Base-by-base conservation (phyloP, 768 basidiomycete genomes). In the Tulasnella sp. region DNA sequence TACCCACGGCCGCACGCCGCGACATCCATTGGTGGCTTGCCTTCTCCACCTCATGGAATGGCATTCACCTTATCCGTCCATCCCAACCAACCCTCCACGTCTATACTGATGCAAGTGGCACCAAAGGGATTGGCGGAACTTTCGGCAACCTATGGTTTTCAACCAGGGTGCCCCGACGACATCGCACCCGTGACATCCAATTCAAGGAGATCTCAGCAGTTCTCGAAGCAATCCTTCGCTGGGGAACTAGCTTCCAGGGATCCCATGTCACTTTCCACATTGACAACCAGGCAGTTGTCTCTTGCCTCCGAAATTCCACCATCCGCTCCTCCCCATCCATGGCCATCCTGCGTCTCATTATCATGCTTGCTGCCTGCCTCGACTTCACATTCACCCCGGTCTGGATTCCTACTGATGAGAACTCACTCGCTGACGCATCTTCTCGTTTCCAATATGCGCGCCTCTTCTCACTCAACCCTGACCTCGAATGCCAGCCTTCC, bases 1-100 rank as follows among this genome's bases (percentile, higher is more conserved):
- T 72, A n/a, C 65, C 70, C 2, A 40, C 53, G 0, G 55, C 59
- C 5, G 63, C 60, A 0, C 55, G 40, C 0, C 32, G 58, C 4
- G 67, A 72, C 59, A 43, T 73, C 0, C 46, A 35, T 11, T 73
- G 71, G 72, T 73, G 71, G 69, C 9, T 29, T 0, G 54, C 42
- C 7, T 65, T 67, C 46, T 48, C 62, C 25, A 15, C 60, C 0
- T n/a, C 59, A 1, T 72, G 68, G 69, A 71, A 71, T 45, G 68
- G 69, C 3, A 61, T 69, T 48, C 57, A 19, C 0, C 32, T 61
- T 32, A 48, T 62, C 6, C 49, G 17, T 4, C 62, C 55, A n/a
- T 11, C 31, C 2, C 48, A 41, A 1, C 52, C 49, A 9, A 51
- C 59, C 5, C 4, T 67, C 3, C 25, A 60, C 12, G 53, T 71